Conservation (phyloP, 108 stramenopile genomes). For the Fistulifera pelliculosa region DNA sequence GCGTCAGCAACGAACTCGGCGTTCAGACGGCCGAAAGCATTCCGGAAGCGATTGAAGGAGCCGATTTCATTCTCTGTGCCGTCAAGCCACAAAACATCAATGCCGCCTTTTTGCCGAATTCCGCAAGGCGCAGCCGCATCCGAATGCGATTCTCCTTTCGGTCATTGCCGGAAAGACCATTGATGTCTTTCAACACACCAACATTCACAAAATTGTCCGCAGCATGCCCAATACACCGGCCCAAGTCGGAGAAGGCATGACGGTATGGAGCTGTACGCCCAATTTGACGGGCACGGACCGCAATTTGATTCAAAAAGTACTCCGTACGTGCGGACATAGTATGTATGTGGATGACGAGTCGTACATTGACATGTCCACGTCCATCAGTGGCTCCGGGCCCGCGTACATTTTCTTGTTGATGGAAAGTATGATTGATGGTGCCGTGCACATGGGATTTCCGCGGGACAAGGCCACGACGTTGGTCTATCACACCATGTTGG, state of each 20-base stretch:
- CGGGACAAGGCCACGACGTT: slow-evolving; percentile 69
- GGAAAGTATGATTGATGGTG: slow-evolving; percentile 87
- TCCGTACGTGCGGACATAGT: slow-evolving; percentile 66
- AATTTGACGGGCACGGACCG: slow-evolving; percentile 53
- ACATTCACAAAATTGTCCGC: slow-evolving; percentile 63
- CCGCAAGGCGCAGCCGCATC: slow-evolving; percentile 11
- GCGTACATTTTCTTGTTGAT: slow-evolving; percentile 90
- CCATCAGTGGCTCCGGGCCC: slow-evolving; percentile 82
- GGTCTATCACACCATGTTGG: slow-evolving; percentile 66
- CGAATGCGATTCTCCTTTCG: slow-evolving; percentile 30
- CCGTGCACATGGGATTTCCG: slow-evolving; percentile 88
- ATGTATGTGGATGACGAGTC: slow-evolving; percentile 85
- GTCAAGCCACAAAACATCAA: slow-evolving; percentile 89
- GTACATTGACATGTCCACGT: slow-evolving; percentile 88
- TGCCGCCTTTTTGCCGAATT: slow-evolving; percentile 24
- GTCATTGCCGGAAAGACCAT: slow-evolving; percentile 57
- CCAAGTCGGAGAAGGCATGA: slow-evolving; percentile 69
- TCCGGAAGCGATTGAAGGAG: slow-evolving; percentile 27
- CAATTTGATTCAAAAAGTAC: slow-evolving; percentile 36
- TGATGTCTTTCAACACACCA: slow-evolving; percentile 20
- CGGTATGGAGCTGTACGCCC: slow-evolving; percentile 77
- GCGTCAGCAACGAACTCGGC: slow-evolving; percentile 27
- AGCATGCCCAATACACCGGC: slow-evolving; percentile 95
- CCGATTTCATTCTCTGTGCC: slow-evolving; percentile 74
- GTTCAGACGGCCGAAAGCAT: slow-evolving; percentile 42